A percentile compares a stretch with the other conserved stretches of the same genome.
Conservation (phyloP, 768 basidiomycete genomes). For the Glaciozyma antarctica region DNA sequence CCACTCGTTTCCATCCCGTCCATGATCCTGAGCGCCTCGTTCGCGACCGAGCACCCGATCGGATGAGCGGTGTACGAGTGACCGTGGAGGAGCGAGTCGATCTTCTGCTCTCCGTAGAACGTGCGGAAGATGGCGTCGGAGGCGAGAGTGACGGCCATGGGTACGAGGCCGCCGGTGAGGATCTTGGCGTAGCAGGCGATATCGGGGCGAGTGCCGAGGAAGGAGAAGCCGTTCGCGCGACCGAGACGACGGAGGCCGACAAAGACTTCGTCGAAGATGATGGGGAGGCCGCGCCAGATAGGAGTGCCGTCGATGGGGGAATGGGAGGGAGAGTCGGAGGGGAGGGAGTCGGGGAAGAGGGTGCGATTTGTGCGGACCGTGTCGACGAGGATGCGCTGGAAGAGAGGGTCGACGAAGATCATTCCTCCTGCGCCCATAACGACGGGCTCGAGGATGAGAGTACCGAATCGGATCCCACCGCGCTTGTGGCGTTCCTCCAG, state of each 20-base stretch:
- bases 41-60: constrained; percentile 83
- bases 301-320: constrained; percentile 8
- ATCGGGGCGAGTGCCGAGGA: constrained; percentile 72
- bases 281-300: constrained; percentile 63
- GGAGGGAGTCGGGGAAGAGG: constrained; percentile 37
- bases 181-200: constrained; percentile 88
- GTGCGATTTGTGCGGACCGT: constrained; percentile 52
- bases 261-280: constrained; percentile 95
- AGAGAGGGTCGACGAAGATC: constrained; percentile 94
- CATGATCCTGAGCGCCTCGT: constrained; percentile 61
- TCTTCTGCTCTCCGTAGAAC: constrained; percentile 65
- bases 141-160: constrained; percentile 75
- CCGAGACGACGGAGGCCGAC: constrained; percentile 84
- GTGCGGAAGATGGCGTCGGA: constrained; percentile 67
- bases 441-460: constrained; percentile 80
- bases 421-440: constrained; percentile 94
- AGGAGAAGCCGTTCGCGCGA: constrained; percentile 48
- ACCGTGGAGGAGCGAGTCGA: constrained; percentile 81
- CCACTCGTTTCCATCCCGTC: constrained; percentile 44
- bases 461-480: constrained; percentile 42
- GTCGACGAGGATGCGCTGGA: constrained; percentile 79
- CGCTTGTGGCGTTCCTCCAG: constrained; percentile 47
- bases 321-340: not conserved
- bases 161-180: constrained; percentile 83
- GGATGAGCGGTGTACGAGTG: constrained; percentile 95